Conservation (phyloP, 768 basidiomycete genomes). For the Boletus subcaerulescens region DNA sequence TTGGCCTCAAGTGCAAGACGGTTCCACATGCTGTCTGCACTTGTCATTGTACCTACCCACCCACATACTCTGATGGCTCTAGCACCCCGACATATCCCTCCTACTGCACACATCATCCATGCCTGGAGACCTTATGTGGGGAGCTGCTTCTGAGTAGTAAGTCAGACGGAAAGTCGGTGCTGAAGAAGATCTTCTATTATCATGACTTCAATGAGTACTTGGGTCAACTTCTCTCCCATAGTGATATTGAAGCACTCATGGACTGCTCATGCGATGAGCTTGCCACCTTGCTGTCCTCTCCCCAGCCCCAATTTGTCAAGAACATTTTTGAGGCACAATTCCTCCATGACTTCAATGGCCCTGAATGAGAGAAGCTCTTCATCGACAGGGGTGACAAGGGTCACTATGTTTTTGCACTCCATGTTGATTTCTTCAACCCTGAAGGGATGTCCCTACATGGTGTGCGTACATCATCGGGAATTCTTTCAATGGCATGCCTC, state of each 20-base stretch:
- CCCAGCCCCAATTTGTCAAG: not conserved
- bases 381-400: conserved; percentile 20
- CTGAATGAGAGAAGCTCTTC: conserved; percentile 2
- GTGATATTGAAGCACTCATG: not conserved
- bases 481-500: conserved; percentile 14
- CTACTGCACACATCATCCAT: too few relatives aligned
- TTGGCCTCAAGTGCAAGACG: too few relatives aligned
- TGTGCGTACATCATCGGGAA: conserved; percentile 22
- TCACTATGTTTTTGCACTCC: conserved; percentile 30
- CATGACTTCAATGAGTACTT: too few relatives aligned
- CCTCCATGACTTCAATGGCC: conserved; percentile 28
- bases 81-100: too few relatives aligned
- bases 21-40: too few relatives aligned
- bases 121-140: too few relatives aligned
- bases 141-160: too few relatives aligned
- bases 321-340: conserved; percentile 22
- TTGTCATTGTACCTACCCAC: too few relatives aligned
- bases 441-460: conserved; percentile 23
- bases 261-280: not conserved
- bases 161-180: too few relatives aligned
- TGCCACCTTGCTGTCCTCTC: not conserved
- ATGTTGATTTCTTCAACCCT: conserved; percentile 20
- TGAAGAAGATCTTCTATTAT: too few relatives aligned
- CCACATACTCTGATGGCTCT: too few relatives aligned
- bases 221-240: too few relatives aligned